These are phyloP conservation scores for Capsicum baccatum DNA, from an alignment of 257 asterid species.

Conservation along the genomic window DNA sequence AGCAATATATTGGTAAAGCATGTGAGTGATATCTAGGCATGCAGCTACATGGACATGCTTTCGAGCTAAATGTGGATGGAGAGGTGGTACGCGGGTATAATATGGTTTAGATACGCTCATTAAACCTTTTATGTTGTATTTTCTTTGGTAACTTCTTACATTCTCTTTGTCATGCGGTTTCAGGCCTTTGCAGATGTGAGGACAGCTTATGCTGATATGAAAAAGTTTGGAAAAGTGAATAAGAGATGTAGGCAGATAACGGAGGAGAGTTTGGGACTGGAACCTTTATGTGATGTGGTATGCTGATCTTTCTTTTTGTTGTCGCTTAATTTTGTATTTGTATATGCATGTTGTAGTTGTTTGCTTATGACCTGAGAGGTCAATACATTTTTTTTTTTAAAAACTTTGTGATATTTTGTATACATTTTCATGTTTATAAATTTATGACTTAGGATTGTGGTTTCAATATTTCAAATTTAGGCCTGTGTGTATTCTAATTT, in stretches of 20 bases:
- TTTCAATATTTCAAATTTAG: neutral
- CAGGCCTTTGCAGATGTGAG: conserved; percentile 69
- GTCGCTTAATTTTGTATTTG: neutral
- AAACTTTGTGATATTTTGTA: conserved; percentile 14
- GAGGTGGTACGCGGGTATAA: conserved; percentile 68
- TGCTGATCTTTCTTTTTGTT: conserved; percentile 13
- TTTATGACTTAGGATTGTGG: conserved; percentile 3
- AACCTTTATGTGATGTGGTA: conserved; percentile 44
- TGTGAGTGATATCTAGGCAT: conserved; percentile 51
- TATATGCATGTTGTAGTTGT: neutral
- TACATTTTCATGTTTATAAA: neutral
- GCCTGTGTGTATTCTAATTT: neutral
- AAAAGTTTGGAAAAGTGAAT: conserved; percentile 43
- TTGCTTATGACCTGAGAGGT: neutral
- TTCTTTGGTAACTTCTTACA: conserved; percentile 27
- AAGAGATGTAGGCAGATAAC: conserved; percentile 30
- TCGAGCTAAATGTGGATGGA: conserved; percentile 94
- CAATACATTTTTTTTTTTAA: neutral
- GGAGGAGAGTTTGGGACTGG: conserved; percentile 37
- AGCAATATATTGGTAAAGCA: conserved; percentile 35
- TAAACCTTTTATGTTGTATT: conserved; percentile 11
- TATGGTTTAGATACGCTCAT: conserved; percentile 7
- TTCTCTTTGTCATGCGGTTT: conserved; percentile 32
- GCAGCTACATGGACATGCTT: conserved; percentile 83
- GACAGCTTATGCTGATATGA: conserved; percentile 56